Base-by-base conservation (phyloP, 805 yeast genomes). In the Pichia exigua region DNA sequence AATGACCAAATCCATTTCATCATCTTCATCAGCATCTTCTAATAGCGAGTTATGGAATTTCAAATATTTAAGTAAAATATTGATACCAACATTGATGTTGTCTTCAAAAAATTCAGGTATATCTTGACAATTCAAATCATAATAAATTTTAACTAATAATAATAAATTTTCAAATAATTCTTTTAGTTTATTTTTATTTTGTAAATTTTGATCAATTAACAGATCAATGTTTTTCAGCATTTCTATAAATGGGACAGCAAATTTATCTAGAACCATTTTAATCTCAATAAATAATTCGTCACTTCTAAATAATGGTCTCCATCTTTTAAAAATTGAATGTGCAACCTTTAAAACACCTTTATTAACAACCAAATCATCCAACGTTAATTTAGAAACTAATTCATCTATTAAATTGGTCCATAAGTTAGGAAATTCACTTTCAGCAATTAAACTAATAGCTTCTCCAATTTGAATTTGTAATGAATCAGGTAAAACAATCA, bases 41-140 rank as follows among this genome's bases (percentile, higher is more conserved):
- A 86, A 66, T 47, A 82, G 56, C 0, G 77, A 71, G 52, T 82
- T 82, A 17, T 72, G 63, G 63, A 82, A 88, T 42, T 75, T 70
- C 52, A 94, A 73, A 65, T 91, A 92, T 68, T 86, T 87, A 65
- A 89, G 95, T 59, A 91, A 73, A 28, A 91, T 78, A 6, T 74
- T 74, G 94, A 95, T 87, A 49, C 95, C 90, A 18, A 70, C 72
- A 42, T 75, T 71, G 67, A 94, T 70, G 65, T 94, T 79, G 69
- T 94, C 98, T 70, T 95, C 99, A 65, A 94, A 94, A 64, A 92
- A 94, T 68, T 91, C 99, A 1, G 99, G 99, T 49, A 94, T 85
- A 69, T 94, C 99, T 70, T 95, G 99, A 69, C 97, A 92, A 67
- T 94, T 94, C 62, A 94, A 79, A 66, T 94, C 99, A 65, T 82